Evolutionary conservation across 2,329 filamentous ascomycete genomes (phyloP).

Genomic region (Fragosphaeria purpurea): DNA sequence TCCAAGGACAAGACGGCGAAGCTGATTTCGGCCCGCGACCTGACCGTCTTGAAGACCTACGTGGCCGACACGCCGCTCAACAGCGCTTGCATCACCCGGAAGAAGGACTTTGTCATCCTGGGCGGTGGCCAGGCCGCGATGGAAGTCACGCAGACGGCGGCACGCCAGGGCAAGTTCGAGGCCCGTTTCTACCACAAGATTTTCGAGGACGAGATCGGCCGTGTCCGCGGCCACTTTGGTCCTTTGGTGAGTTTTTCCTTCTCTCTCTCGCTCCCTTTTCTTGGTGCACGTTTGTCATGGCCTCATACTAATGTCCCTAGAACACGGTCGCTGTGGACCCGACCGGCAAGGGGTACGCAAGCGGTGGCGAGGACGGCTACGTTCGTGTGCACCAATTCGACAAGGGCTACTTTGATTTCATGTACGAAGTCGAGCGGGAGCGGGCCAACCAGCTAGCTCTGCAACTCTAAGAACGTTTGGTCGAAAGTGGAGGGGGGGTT

Average conservation of each 20-base stretch:
- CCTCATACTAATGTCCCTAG: constrained; percentile 17
- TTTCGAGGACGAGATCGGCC: constrained; percentile 96
- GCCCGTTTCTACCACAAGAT: constrained; percentile 99
- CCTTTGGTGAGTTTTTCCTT: constrained; percentile 45
- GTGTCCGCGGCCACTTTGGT: constrained; percentile 94
- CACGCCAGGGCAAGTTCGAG: constrained; percentile 97
- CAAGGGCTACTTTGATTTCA: constrained; percentile 96
- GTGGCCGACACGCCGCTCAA: constrained; percentile 88
- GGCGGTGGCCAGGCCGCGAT: constrained; percentile 97
- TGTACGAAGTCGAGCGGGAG: constrained; percentile 97
- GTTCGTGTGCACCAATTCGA: constrained; percentile 98
- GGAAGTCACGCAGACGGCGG: constrained; percentile 92
- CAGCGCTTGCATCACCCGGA: constrained; percentile 84
- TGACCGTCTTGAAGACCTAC: constrained; percentile 90
- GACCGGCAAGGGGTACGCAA: constrained; percentile 83
- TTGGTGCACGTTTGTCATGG: constrained; percentile 35
- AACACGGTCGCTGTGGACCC: constrained; percentile 95
- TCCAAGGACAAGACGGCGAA: constrained; percentile 97
- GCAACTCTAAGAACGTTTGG: constrained; percentile 11
- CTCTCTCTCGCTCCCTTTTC: constrained; percentile 70
- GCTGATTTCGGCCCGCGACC: constrained; percentile 76
- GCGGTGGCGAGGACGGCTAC: constrained; percentile 95
- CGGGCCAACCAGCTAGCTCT: constrained; percentile 34
- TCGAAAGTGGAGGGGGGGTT: neutral
- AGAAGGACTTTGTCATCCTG: constrained; percentile 96